Conservation (phyloP, 2,329 filamentous ascomycete genomes). For the Didymella segeticola region DNA sequence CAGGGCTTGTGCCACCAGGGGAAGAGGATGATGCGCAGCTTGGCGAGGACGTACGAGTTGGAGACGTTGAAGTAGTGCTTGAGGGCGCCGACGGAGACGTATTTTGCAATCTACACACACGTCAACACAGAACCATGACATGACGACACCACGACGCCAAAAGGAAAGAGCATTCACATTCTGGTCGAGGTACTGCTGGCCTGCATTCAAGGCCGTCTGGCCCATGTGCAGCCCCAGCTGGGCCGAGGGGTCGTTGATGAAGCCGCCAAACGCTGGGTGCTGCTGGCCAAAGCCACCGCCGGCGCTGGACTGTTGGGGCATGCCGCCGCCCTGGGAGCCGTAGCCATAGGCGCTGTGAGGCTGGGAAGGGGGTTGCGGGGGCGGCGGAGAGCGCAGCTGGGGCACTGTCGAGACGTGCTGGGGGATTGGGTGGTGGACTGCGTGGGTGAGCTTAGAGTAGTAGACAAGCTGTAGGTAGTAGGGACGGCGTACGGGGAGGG, state of each 20-base stretch:
- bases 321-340: slow-evolving; percentile 65
- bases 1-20: slow-evolving; percentile 98
- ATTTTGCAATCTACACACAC: slow-evolving; percentile 69
- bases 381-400: slow-evolving; percentile 91
- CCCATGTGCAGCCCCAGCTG: slow-evolving; percentile 96
- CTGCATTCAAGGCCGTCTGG: slow-evolving; percentile 87
- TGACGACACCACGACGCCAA: background rate
- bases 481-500: slow-evolving; percentile 70
- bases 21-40: slow-evolving; percentile 91
- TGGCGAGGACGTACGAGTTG: slow-evolving; percentile 94
- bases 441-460: background rate
- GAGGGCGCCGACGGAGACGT: slow-evolving; percentile 88
- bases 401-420: slow-evolving; percentile 98
- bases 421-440: slow-evolving; percentile 85
- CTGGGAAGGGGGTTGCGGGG: slow-evolving; percentile 74
- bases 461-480: too few relatives aligned
- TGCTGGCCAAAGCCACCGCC: slow-evolving; percentile 49
- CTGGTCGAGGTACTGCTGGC: slow-evolving; percentile 93
- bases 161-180: slow-evolving; percentile 68
- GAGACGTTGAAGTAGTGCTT: slow-evolving; percentile 99
- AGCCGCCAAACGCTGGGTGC: slow-evolving; percentile 77
- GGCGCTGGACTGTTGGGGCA: slow-evolving; percentile 33
- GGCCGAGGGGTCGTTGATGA: slow-evolving; percentile 94
- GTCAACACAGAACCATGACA: slow-evolving; percentile 1
- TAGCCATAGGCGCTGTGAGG: slow-evolving; percentile 73